Conservation (phyloP, 2,329 filamentous ascomycete species). For the Blastomyces percursus region DNA sequence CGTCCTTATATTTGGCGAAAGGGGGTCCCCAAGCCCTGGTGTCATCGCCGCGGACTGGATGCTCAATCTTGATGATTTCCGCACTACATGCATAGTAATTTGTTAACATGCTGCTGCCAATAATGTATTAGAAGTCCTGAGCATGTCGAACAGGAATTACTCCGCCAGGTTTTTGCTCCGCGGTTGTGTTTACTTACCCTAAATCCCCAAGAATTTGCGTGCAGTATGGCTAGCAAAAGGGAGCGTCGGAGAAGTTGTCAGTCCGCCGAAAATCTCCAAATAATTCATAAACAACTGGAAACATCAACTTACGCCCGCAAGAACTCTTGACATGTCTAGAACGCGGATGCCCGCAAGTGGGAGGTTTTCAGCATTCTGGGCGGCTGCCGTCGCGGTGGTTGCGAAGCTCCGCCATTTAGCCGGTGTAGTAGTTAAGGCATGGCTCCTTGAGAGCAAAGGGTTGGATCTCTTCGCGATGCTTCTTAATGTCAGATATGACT, state of each 20-base stretch:
- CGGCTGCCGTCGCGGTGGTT: slow-evolving; percentile 31
- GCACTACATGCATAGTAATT: slow-evolving; percentile 46
- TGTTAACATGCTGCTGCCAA: slow-evolving; percentile 13
- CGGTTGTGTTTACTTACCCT: slow-evolving; percentile 50
- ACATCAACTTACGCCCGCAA: slow-evolving; percentile 67
- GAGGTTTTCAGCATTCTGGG: slow-evolving; percentile 33
- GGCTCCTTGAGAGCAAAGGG: slow-evolving; percentile 9
- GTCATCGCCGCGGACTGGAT: slow-evolving; percentile 82
- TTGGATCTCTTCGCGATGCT: slow-evolving; percentile 4
- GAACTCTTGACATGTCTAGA: slow-evolving; percentile 89
- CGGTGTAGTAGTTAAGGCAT: slow-evolving; percentile 22
- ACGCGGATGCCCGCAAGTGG: slow-evolving; percentile 81
- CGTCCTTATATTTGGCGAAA: slow-evolving; percentile 65
- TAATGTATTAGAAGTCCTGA: neutral
- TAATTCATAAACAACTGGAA: slow-evolving; percentile 5
- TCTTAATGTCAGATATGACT: slow-evolving; percentile 7
- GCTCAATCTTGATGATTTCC: slow-evolving; percentile 95
- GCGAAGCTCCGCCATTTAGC: slow-evolving; percentile 29
- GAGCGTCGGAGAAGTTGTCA: slow-evolving; percentile 1
- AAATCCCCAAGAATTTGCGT: slow-evolving; percentile 94
- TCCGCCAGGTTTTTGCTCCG: neutral
- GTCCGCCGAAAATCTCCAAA: slow-evolving; percentile 10
- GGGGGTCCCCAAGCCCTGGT: slow-evolving; percentile 95
- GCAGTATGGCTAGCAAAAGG: slow-evolving; percentile 65
- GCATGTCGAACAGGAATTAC: neutral